Base-by-base conservation (phyloP, 768 basidiomycete genomes). In the Mycena metata region DNA sequence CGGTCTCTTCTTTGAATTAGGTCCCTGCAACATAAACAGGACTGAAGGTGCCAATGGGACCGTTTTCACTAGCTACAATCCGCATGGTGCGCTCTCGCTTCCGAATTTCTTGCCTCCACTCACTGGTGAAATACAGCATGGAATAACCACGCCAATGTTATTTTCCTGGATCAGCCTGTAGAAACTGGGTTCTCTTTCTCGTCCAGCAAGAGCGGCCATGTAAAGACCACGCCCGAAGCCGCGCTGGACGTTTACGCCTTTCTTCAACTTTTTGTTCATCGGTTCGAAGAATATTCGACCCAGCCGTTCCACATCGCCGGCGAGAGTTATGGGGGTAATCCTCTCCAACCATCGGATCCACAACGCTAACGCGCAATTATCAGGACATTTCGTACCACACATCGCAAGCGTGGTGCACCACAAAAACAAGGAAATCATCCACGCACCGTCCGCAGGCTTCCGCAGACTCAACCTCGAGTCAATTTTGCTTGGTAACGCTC, bases 1-100 rank as follows among this genome's bases (percentile, higher is more conserved):
- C 0, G 96, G 96, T 10, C 86, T 98, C 23, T 83, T 99, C n/a
- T 94, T 96, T 72, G 96, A 98, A 76, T 89, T 97, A n/a, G 97
- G 96, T 0, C 96, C 97, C 0, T 98, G 96, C 81, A 80, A 79
- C 35, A 84, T 98, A 69, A 80, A 85, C 16, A 81, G 94, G 46
- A 82, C 89, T 0, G 94, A 81, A 60, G 90, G 89, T 24, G n/a
- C n/a, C n/a, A n/a, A n/a, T n/a, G 56, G 56, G 47, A 51, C 55
- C 23, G 52, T 51, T 13, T 58, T 65, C 80, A 90, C 89, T 16
- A 89, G 87, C 1, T 73, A 75, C 74, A 98, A 99, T 36, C 56
- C 56, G 56, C 56, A 57, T 57, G 41, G 42, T 59, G 45, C 19
- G 43, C 26, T 42, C 56, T 58, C 42, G 42, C 30, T 30, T 39